Evolutionary conservation across 1,284 basidiomycete genomes (phyloP), one percentile per base, ranked within the genome.

Genomic region (Waitea zeae): DNA sequence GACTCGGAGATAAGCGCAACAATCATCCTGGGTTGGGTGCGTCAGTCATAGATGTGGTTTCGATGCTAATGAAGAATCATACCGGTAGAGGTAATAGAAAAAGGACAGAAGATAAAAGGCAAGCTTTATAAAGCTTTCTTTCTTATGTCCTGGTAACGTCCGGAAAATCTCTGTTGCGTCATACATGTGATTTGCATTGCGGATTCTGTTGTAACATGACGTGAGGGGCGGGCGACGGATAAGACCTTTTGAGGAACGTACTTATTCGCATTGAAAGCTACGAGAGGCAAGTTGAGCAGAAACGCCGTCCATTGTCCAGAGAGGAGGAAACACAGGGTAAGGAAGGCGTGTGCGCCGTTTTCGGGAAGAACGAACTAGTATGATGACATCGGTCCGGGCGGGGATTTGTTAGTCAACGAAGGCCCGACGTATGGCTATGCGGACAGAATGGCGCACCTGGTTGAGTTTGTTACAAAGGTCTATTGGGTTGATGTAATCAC

Each of bases 391-490:
- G n/a, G 30, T 2, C 28, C 15, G 30, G 29, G 35, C 14, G 13
- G 28, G 29, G 12, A 14, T 12, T 13, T 11, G 29, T 20, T 22
- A 12, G 29, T 31, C 17, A 18, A 13, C 14, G 30, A n/a, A 37
- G 0, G 27, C 5, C 13, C 11, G 17, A 17, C 6, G 18, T 24
- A 9, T 7, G n/a, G n/a, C n/a, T n/a, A n/a, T n/a, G n/a, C n/a
- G 24, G 24, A 9, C 24, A 17, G 17, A 39, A 13, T 31, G 20
- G 51, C 52, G 37, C 43, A 95, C 93, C 61, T 93, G 87, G 58
- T 98, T 99, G 50, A 99, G 79, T 66, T 97, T 97, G 65, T 97
- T 97, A 65, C 95, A 98, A 26, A 98, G 78, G 59, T 99, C 93
- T 73, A 98, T 97, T 37, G 93, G 93, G 64, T 98, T 99, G 66